Evolutionary conservation across 768 basidiomycete genomes (phyloP).

Genomic region (Lyophyllum atratum): DNA sequence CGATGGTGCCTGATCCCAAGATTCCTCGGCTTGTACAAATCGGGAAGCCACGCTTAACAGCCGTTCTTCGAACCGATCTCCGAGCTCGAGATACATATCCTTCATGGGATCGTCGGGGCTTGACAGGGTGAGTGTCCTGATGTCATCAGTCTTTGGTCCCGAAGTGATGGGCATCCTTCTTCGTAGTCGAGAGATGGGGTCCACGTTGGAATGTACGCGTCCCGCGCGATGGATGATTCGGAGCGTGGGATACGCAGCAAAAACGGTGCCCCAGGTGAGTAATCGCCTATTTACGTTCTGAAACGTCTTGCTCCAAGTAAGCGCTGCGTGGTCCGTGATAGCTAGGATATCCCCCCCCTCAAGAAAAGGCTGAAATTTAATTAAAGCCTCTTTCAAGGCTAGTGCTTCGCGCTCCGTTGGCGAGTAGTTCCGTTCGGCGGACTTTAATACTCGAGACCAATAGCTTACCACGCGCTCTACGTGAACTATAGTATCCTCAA

Average conservation of each 20-base stretch:
- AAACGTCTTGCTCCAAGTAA: conserved; percentile 38
- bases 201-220: conserved; percentile 40
- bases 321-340: conserved; percentile 33
- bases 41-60: neutral
- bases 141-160: neutral
- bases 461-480: conserved; percentile 31
- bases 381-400: no score
- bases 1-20: no score
- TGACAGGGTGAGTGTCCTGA: neutral
- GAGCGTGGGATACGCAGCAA: conserved; percentile 35
- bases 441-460: conserved; percentile 28
- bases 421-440: no score
- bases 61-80: neutral
- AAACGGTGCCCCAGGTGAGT: conserved; percentile 34
- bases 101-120: neutral
- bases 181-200: conserved; percentile 18
- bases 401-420: no score
- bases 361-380: conserved; percentile 27
- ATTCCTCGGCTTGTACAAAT: no score
- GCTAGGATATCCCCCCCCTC: conserved; percentile 33
- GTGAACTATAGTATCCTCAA: conserved; percentile 32
- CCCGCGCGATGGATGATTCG: conserved; percentile 40
- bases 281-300: conserved; percentile 38
- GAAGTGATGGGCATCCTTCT: neutral
- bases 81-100: neutral